Percentiles rank a stretch among this genome's conserved stretches.
These are phyloP conservation scores for Hamigera avellanea DNA, from an alignment of 495 filamentous ascomycete species.

Conservation along the genomic window DNA sequence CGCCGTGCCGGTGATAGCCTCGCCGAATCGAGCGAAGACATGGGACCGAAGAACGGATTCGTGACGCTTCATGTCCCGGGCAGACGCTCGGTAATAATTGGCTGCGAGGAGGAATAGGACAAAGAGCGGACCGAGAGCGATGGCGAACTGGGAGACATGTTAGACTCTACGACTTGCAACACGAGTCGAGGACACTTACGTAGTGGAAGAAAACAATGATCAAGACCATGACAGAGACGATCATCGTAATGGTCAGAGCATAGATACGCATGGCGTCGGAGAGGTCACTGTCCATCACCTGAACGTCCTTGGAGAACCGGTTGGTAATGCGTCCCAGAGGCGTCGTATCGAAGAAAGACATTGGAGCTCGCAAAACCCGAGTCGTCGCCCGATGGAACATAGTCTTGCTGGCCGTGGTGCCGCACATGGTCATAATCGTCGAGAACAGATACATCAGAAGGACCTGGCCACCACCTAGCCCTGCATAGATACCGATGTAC, in stretches of 20 bases:
- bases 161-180: too few relatives aligned
- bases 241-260: slow-evolving; percentile 70
- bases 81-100: slow-evolving; percentile 81
- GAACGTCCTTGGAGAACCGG: slow-evolving; percentile 89
- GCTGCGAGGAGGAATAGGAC: slow-evolving; percentile 73
- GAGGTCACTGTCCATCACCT: slow-evolving; percentile 90
- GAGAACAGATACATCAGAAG: slow-evolving; percentile 71
- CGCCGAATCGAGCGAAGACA: slow-evolving; percentile 86
- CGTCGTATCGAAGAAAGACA: slow-evolving; percentile 97
- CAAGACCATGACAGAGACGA: slow-evolving; percentile 67
- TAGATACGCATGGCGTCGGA: slow-evolving; percentile 91
- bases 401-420: slow-evolving; percentile 67
- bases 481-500: slow-evolving; percentile 85
- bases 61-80: slow-evolving; percentile 87
- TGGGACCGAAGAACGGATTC: slow-evolving; percentile 77
- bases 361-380: slow-evolving; percentile 75
- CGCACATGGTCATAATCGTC: slow-evolving; percentile 49
- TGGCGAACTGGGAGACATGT: slow-evolving; percentile 47
- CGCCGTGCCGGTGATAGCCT: slow-evolving; percentile 72
- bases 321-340: slow-evolving; percentile 95
- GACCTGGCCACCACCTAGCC: slow-evolving; percentile 57
- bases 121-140: slow-evolving; percentile 74
- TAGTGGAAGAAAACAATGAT: slow-evolving; percentile 93
- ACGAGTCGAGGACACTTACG: too few relatives aligned
- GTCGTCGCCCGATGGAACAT: slow-evolving; percentile 76